Evolutionary conservation across 2,329 filamentous ascomycete species (phyloP), one percentile per base, ranked within the genome.

Genomic region (Hypoxylon rubiginosum): DNA sequence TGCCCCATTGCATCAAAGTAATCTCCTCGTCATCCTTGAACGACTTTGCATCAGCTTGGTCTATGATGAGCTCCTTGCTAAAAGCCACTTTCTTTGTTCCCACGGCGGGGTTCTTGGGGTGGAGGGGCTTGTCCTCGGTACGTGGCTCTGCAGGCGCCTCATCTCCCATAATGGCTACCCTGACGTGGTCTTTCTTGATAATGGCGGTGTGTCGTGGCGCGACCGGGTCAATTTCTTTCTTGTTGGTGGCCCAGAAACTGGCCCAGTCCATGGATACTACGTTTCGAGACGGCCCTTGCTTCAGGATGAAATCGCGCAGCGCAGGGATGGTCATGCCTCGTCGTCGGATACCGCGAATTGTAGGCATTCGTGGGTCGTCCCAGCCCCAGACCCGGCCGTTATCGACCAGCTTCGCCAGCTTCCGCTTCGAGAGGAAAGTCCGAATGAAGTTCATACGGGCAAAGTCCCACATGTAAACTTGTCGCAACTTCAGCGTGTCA

Each of bases 1-100:
- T 97, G 73, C 95, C 96, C 95, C 95, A 98, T 79, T 92, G 92
- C 95, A 97, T 97, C 45, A 97, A 85, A 0, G 95, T 97, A 74
- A 98, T 92, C 80, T 97, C 94, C 82, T 98, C 95, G 76, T 91
- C 90, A 65, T 91, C 85, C 73, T 89, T 91, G 81, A 97, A 97
- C 26, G 86, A 87, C 78, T 91, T 90, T 67, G 91, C 93, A 74
- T 98, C 95, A 49, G 86, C 91, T 80, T 97, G 95, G 77, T 97
- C 95, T 56, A 98, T 83, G 66, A 96, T 83, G 70, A 97, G 84
- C 67, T 90, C 86, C 62, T 87, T 86, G 76, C 91, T 92, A 79
- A 91, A 97, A 26, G 88, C 85, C 4, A 97, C 92, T 81, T 93
- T 92, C 86, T 97, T 97, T 73, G 84, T 90, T 65, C 95, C 95